Evolutionary conservation across 345 rosid genomes (phyloP).

Genomic region (Heritiera littoralis): DNA sequence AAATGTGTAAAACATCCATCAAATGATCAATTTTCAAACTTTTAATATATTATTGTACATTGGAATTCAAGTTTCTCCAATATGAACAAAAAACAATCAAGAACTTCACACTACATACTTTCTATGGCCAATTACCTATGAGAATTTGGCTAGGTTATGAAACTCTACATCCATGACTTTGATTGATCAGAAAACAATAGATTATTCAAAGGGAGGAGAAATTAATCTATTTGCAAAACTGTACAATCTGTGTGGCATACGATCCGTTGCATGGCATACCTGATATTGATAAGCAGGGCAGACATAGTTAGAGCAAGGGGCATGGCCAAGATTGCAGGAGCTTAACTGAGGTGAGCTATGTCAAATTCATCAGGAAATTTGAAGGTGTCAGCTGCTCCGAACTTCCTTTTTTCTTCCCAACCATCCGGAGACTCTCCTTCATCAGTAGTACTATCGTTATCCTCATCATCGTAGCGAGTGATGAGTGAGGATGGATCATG

Average conservation of each 20-base stretch:
- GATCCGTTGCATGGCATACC: neutral
- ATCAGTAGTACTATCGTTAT: neutral
- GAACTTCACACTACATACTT: neutral
- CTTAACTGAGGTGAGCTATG: slow-evolving; percentile 48
- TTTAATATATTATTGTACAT: neutral
- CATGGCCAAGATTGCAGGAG: neutral
- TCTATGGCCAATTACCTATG: neutral
- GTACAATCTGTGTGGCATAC: neutral
- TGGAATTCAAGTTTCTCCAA: neutral
- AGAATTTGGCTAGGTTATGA: neutral
- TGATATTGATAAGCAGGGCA: too few species aligned
- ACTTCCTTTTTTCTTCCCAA: slow-evolving; percentile 56
- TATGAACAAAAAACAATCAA: neutral
- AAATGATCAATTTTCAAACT: neutral
- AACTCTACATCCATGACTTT: neutral
- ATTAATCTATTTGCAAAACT: neutral
- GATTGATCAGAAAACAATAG: neutral
- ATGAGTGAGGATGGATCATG: slow-evolving; percentile 41
- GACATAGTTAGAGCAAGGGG: neutral
- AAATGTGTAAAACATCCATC: neutral
- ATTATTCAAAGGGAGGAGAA: neutral
- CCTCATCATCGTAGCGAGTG: slow-evolving; percentile 21
- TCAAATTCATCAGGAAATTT: slow-evolving; percentile 53
- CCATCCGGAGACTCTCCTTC: slow-evolving; percentile 41
- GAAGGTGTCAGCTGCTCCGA: slow-evolving; percentile 68